Evolutionary conservation across 2,329 filamentous ascomycete genomes (phyloP), one percentile per base, ranked within the genome.

Genomic region (Penicillium hesseltinei): DNA sequence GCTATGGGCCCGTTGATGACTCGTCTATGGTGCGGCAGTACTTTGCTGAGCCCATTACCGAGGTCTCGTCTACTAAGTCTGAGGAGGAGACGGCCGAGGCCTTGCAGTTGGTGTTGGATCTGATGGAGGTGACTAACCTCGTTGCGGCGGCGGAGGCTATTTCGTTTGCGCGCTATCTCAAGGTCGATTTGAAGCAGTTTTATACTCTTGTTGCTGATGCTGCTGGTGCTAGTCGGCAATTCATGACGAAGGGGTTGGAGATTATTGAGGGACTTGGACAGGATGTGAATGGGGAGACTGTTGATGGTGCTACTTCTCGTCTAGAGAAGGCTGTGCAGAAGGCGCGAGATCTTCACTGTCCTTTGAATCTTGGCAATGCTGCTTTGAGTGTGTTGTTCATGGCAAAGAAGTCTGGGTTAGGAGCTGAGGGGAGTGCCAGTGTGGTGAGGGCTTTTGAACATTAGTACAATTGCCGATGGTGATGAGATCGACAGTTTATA

Each of bases 11-110:
- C 13, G 75, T 82, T 50, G 83, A 85, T 62, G 83, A 85, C 61
- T 81, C 82, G 2, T 78, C 80, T 13, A 75, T 84, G 64, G 81
- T 85, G 17, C 81, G 82, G 51, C 76, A 84, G 49, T 85, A 84
- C 71, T 73, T 64, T 51, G 36, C 68, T 17, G 70, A 75, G 0
- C 73, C 79, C 0, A 73, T 81, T 13, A 60, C 72, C n/a, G 68
- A 74, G 21, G 73, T 78, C 7, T 67, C 66, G 4, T 60, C 66
- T 21, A 67, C 74, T 38, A 62, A 68, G 40, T 69, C 75, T 8
- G 59, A 64, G 5, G 64, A 73, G 11, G 72, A 73, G 51, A 63
- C 70, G 5, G 61, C 66, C 7, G 69, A 72, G 4, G 71, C 75
- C 33, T 69, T 75, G 27, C 72, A 77, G 51, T 71, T 80, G 58